Evolutionary conservation across 352 stramenopile species (phyloP).

Genomic region (Phytophthora sp.): DNA sequence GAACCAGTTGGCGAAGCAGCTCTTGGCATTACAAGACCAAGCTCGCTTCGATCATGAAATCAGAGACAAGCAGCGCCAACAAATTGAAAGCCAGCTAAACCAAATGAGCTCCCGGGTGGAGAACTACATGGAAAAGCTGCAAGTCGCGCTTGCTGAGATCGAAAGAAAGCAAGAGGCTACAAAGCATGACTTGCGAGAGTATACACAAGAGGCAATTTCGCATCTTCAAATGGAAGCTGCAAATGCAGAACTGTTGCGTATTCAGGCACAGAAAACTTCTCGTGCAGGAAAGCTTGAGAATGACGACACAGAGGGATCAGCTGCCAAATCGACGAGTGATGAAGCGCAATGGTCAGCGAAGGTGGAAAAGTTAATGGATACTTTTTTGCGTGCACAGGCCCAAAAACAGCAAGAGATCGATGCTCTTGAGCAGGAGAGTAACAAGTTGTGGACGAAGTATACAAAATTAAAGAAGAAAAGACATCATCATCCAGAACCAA

Average conservation of each 20-base stretch:
- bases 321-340: constrained; percentile 6
- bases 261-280: constrained; percentile 30
- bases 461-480: constrained; percentile 44
- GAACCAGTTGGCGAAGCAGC: constrained; percentile 61
- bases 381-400: constrained; percentile 58
- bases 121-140: constrained; percentile 66
- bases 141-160: constrained; percentile 63
- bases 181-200: constrained; percentile 70
- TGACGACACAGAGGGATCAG: constrained; percentile 42
- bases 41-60: constrained; percentile 54
- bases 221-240: constrained; percentile 46
- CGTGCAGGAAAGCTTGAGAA: constrained; percentile 52
- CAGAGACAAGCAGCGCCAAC: constrained; percentile 47
- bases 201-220: constrained; percentile 61
- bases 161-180: constrained; percentile 66
- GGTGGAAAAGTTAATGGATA: constrained; percentile 67
- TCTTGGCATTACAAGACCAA: constrained; percentile 64
- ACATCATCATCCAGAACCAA: constrained; percentile 28
- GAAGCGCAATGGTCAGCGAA: constrained; percentile 36
- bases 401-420: constrained; percentile 75
- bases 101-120: constrained; percentile 58
- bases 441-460: constrained; percentile 56
- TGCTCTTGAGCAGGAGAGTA: constrained; percentile 61
- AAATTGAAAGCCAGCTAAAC: constrained; percentile 56
- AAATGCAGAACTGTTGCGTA: constrained; percentile 31